Percentiles rank a stretch among this genome's conserved stretches.
These are phyloP conservation scores for Alloteropsis semialata DNA, from an alignment of 176 grass and related monocot genomes.

Conservation along the genomic window DNA sequence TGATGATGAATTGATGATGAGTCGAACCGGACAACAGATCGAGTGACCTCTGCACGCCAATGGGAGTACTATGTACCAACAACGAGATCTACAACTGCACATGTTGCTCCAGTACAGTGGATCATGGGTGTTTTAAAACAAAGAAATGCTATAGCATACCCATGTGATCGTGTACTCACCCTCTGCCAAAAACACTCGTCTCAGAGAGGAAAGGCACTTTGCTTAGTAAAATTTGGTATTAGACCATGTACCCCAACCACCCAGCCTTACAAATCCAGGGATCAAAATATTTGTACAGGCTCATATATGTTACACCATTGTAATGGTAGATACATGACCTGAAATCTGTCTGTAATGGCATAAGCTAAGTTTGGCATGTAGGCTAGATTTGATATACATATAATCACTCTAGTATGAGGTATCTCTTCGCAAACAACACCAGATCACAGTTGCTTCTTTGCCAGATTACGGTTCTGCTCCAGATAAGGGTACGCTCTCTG, in stretches of 20 bases:
- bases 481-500: slow-evolving; percentile 55
- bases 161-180: neutral
- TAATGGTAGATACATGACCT: neutral
- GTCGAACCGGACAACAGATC: too few species aligned
- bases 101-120: neutral
- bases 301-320: neutral
- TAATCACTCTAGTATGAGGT: neutral
- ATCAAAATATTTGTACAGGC: neutral
- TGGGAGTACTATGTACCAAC: too few species aligned
- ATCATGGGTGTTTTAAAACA: neutral
- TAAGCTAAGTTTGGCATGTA: neutral
- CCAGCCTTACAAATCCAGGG: neutral
- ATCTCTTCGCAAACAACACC: neutral
- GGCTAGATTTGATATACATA: neutral
- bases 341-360: neutral
- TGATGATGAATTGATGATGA: too few species aligned
- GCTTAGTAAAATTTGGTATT: neutral
- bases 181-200: neutral
- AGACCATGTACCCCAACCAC: too few species aligned
- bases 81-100: neutral
- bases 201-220: neutral
- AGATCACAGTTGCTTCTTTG: slow-evolving; percentile 41
- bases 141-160: neutral
- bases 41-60: too few species aligned
- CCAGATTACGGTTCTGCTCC: slow-evolving; percentile 37